Conservation (phyloP, 441 rosid species). For the Erodium texanum region DNA sequence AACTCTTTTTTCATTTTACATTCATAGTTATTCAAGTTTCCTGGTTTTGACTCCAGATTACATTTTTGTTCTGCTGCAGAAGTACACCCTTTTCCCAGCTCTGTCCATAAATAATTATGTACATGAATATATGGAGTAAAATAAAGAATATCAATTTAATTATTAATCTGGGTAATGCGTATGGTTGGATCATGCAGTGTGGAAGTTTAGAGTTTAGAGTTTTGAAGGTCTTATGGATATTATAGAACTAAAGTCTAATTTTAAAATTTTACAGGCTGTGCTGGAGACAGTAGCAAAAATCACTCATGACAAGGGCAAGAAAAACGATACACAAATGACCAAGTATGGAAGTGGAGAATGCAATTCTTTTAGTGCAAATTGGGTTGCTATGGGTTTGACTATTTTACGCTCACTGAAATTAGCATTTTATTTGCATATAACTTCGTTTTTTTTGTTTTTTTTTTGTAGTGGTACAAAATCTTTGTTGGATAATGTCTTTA, state of each 20-base stretch:
- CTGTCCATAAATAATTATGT: neutral
- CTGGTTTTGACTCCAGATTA: neutral
- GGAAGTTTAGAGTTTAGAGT: neutral
- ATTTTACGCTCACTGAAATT: constrained; percentile 8
- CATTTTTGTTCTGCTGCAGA: constrained; percentile 4
- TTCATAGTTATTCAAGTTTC: no score
- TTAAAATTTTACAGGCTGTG: constrained; percentile 51
- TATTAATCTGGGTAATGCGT: neutral
- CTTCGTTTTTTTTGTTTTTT: constrained; percentile 3
- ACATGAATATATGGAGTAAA: neutral
- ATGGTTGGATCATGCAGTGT: neutral
- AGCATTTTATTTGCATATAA: neutral
- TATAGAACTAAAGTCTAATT: neutral
- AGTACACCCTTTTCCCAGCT: neutral
- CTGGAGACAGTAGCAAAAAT: constrained; percentile 91
- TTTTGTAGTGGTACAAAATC: constrained; percentile 56
- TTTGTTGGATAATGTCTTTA: constrained; percentile 83
- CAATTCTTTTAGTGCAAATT: constrained; percentile 4
- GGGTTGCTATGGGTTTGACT: constrained; percentile 3
- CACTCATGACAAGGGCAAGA: constrained; percentile 76
- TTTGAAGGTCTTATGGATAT: constrained; percentile 1
- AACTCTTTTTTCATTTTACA: neutral
- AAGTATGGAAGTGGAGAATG: constrained; percentile 38
- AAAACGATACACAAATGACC: constrained; percentile 62
- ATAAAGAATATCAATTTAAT: neutral